Percentiles rank a stretch among this genome's conserved stretches.
Evolutionary conservation across 2,329 filamentous ascomycete species (phyloP).

Genomic region (Lachnellula occidentalis): DNA sequence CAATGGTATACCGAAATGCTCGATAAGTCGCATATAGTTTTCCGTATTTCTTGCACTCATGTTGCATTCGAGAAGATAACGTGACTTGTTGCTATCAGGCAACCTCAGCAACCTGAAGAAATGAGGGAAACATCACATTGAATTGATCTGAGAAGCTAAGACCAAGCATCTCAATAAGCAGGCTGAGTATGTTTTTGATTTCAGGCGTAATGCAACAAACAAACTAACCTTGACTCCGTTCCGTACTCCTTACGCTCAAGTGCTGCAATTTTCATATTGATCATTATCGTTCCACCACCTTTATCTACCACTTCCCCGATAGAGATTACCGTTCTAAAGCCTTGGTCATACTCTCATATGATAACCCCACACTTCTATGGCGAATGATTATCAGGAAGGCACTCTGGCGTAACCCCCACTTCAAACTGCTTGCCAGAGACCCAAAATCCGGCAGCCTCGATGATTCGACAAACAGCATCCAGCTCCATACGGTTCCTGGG

Average conservation of each 20-base stretch:
- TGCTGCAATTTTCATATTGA: background rate
- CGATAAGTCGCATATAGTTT: background rate
- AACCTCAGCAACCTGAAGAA: too few relatives aligned
- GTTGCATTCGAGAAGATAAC: background rate
- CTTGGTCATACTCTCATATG: background rate
- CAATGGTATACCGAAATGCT: background rate
- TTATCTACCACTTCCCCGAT: background rate
- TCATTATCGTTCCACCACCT: background rate
- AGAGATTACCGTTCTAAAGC: too few relatives aligned
- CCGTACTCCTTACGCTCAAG: background rate
- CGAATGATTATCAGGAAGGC: background rate
- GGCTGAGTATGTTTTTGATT: background rate
- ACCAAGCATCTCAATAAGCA: background rate
- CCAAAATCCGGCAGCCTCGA: slow-evolving; percentile 71
- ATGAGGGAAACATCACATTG: background rate
- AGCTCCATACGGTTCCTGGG: slow-evolving; percentile 66
- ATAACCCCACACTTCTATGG: background rate
- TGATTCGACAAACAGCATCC: slow-evolving; percentile 59
- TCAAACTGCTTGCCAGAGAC: slow-evolving; percentile 31
- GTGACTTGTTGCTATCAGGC: too few relatives aligned
- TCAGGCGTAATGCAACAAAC: background rate
- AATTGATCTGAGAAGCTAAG: background rate
- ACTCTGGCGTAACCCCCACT: slow-evolving; percentile 14
- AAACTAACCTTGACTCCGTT: background rate
- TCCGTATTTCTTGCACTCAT: background rate